phyloP scores from a whole-genome alignment of 441 rosid genomes.

The Macaranga tanarius region DNA sequence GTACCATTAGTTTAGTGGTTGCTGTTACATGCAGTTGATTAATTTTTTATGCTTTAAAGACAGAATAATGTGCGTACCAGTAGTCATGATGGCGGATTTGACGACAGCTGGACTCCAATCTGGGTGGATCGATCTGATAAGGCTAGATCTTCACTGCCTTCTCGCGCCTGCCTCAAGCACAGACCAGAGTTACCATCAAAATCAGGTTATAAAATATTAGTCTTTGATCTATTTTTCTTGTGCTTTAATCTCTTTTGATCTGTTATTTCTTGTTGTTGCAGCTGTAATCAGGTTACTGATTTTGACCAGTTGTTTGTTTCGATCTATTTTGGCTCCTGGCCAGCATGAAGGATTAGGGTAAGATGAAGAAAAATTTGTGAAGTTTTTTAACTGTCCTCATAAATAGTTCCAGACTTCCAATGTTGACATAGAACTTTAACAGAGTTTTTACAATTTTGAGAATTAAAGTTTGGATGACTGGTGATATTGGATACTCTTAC shows the following conservation, averaged over 20 bases:
- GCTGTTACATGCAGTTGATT: no score
- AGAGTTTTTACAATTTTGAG: background rate
- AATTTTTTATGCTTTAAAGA: no score
- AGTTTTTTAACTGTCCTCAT: slow-evolving; percentile 8
- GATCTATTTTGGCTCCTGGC: slow-evolving; percentile 96
- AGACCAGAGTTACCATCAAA: no score
- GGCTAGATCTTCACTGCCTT: no score
- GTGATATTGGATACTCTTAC: background rate
- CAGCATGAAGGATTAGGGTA: slow-evolving; percentile 94
- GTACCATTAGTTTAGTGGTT: background rate
- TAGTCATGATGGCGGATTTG: slow-evolving; percentile 60
- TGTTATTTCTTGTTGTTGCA: no score
- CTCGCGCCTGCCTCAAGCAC: no score
- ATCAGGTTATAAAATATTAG: no score
- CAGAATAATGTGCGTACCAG: slow-evolving; percentile 25
- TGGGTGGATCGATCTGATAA: slow-evolving; percentile 44
- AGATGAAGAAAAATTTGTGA: slow-evolving; percentile 24
- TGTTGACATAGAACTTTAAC: background rate
- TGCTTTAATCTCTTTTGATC: no score
- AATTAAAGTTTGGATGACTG: background rate
- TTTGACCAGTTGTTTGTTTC: no score
- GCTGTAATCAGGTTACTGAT: no score
- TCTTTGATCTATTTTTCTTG: no score
- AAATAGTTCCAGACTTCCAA: slow-evolving; percentile 12
- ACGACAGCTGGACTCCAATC: slow-evolving; percentile 56